Evolutionary conservation across 495 filamentous ascomycete genomes (phyloP).

Genomic region (Cercophora samala): DNA sequence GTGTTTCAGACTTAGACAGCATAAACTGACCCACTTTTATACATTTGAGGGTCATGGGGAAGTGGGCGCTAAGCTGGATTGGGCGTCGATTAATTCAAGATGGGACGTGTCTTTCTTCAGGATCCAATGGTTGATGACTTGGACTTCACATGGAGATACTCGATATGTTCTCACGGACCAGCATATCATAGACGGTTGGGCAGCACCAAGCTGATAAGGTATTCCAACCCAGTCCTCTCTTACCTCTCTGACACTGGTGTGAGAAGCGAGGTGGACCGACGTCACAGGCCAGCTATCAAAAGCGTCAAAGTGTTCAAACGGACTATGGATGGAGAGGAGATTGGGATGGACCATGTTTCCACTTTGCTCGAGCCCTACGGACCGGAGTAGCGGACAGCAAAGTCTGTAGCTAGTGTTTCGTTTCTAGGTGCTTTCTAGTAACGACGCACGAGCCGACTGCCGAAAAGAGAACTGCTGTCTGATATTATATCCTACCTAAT

Average conservation of each 20-base stretch:
- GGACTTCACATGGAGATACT: too few species aligned
- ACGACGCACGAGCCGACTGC: neutral
- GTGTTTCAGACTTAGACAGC: slow-evolving; percentile 11
- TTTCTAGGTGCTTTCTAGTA: neutral
- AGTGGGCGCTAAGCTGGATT: neutral
- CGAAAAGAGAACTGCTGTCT: too few species aligned
- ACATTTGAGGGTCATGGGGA: neutral
- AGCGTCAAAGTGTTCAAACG: neutral
- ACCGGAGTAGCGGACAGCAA: too few species aligned
- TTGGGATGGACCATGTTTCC: neutral
- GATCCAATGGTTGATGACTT: too few species aligned
- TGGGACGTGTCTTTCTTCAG: neutral
- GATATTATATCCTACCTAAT: too few species aligned
- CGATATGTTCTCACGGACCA: too few species aligned
- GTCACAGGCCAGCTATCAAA: neutral
- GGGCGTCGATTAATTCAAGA: neutral
- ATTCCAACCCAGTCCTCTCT: too few species aligned
- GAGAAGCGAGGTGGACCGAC: neutral
- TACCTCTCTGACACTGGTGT: too few species aligned
- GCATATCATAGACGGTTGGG: too few species aligned
- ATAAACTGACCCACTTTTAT: neutral
- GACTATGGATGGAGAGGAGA: neutral
- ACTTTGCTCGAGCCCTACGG: neutral
- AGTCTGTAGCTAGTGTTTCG: neutral
- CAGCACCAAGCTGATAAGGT: too few species aligned